A percentile compares a stretch with the other conserved stretches of the same genome.
Conservation (phyloP, 2,329 filamentous ascomycete species). For the Zasmidium cellare region DNA sequence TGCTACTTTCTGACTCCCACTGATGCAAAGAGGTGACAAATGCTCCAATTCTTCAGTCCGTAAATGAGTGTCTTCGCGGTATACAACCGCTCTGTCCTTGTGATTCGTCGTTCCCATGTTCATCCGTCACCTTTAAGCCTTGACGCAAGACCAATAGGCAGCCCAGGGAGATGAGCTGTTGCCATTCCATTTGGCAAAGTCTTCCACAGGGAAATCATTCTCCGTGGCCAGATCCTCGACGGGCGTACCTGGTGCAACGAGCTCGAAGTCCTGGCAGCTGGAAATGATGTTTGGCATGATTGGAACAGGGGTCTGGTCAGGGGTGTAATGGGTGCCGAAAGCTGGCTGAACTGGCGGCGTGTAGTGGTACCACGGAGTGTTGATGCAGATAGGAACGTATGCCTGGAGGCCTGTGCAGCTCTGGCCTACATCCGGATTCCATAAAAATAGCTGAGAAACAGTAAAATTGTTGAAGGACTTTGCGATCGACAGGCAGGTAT, state of each 20-base stretch:
- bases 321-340: conserved; percentile 23
- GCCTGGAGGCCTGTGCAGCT: conserved; percentile 34
- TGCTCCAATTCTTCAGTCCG: too few species aligned
- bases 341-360: conserved; percentile 20
- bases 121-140: conserved; percentile 17
- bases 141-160: conserved; percentile 25
- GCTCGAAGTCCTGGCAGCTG: conserved; percentile 33
- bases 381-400: conserved; percentile 37
- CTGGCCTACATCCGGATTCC: conserved; percentile 34
- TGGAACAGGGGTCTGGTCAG: conserved; percentile 31
- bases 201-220: conserved; percentile 19
- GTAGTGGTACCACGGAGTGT: conserved; percentile 21
- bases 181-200: conserved; percentile 26
- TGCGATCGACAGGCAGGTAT: conserved; percentile 35
- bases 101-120: not conserved
- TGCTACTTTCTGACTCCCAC: too few species aligned
- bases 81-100: not conserved
- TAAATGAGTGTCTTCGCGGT: too few species aligned
- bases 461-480: conserved; percentile 36
- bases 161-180: conserved; percentile 22
- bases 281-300: conserved; percentile 32
- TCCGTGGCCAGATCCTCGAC: conserved; percentile 20
- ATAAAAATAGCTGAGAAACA: conserved; percentile 35
- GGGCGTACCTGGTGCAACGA: conserved; percentile 19
- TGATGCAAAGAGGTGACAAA: too few species aligned